Conservation (phyloP, 2,329 filamentous ascomycete species). For the Paecilomyces sp. region DNA sequence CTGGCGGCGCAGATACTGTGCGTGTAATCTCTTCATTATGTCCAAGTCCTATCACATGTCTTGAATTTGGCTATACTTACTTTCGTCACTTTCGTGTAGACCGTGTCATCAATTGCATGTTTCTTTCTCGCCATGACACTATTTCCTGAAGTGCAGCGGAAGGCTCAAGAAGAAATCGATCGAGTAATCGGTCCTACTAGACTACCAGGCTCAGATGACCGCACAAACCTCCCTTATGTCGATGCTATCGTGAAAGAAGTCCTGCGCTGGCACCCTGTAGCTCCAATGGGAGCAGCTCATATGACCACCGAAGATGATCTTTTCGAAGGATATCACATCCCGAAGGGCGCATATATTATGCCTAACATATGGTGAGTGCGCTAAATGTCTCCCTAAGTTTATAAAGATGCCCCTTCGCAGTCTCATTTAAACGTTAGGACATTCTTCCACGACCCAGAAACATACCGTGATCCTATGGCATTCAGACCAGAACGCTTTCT, state of each 20-base stretch:
- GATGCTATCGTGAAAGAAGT: conserved; percentile 22
- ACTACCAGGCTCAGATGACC: conserved; percentile 28
- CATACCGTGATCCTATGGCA: conserved; percentile 20
- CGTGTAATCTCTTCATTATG: not conserved
- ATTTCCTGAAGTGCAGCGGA: conserved; percentile 41
- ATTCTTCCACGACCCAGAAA: conserved; percentile 28
- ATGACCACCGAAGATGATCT: conserved; percentile 8
- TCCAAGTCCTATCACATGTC: not conserved
- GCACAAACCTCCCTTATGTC: conserved; percentile 17
- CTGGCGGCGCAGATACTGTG: conserved; percentile 37
- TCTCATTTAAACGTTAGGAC: conserved; percentile 13
- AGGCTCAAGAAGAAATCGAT: conserved; percentile 32
- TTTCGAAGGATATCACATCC: conserved; percentile 10
- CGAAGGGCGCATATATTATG: conserved; percentile 23
- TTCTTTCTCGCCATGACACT: conserved; percentile 44
- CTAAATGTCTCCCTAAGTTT: not conserved
- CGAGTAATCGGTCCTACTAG: conserved; percentile 18
- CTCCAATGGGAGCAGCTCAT: conserved; percentile 13
- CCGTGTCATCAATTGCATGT: conserved; percentile 24
- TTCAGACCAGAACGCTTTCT: conserved; percentile 35
- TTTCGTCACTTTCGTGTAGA: conserved; percentile 13
- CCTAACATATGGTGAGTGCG: conserved; percentile 20
- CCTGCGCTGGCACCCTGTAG: conserved; percentile 17
- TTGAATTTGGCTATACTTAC: not conserved
- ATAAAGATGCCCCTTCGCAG: too few relatives aligned